Base-by-base conservation (phyloP, 257 asterid species). In the Plantago major region DNA sequence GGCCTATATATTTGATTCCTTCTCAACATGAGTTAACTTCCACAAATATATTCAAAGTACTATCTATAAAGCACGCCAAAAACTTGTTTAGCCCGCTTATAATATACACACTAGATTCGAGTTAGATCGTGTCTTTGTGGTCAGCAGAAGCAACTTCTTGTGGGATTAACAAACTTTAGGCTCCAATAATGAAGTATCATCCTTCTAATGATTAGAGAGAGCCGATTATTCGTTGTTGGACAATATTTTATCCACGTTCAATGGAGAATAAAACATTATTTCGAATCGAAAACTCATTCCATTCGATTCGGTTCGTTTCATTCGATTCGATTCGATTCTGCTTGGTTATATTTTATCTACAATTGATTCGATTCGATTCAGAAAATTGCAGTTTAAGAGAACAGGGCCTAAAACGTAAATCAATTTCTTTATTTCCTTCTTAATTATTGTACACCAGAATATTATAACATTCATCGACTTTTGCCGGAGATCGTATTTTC, bases 121-220 rank as follows among this genome's bases (percentile, higher is more conserved):
- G 55, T 51, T 72, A 60, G 67, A 74, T 69, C 63, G 75, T 68
- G 53, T 67, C 49, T 28, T 22, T 22, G 26, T 22, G 10, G 38
- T 7, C 40, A 33, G 70, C 70, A 58, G 67, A 62, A 51, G 71
- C 55, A 33, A 67, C 43, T 11, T 45, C 13, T 16, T 60, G 40
- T 26, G 43, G 28, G 56, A 48, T 44, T 9, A 37, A 22, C 26
- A 56, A 70, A 55, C 55, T 52, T 30, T 58, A 66, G 65, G 70
- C 13, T 58, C 53, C 75, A 68, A 69, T 45, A 66, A 60, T 58
- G 69, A 61, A 53, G 17, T 68, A 38, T 76, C 77, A 48, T 67
- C 56, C 81, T 62, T 55, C 82, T 71, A 80, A 82, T 82, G 80
- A 85, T 82, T 76, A 63, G 74, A 7, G 40, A 46, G 44, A 62